Conservation (phyloP, 1,284 basidiomycete genomes). For the Singerocomus inundabilis region DNA sequence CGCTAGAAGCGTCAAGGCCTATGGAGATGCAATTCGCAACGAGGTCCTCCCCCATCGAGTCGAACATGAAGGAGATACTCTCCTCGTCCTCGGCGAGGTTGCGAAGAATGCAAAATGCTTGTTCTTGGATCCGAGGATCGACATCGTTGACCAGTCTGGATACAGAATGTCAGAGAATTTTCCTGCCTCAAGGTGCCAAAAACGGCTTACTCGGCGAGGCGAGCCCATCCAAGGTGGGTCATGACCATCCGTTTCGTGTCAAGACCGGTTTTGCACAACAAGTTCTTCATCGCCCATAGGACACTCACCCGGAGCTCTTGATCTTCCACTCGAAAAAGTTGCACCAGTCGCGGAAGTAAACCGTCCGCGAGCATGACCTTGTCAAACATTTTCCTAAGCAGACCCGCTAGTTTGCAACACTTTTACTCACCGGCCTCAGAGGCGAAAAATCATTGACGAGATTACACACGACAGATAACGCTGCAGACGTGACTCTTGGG, state of each 20-base stretch:
- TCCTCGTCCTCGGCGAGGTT: constrained; percentile 63
- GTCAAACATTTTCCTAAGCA: not conserved
- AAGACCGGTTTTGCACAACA: constrained; percentile 59
- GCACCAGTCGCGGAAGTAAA: constrained; percentile 60
- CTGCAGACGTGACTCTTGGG: constrained; percentile 67
- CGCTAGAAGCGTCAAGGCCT: constrained; percentile 48
- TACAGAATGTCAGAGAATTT: not conserved
- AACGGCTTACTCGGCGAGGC: constrained; percentile 47
- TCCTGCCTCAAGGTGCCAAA: not conserved
- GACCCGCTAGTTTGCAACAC: not conserved
- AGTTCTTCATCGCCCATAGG: constrained; percentile 81
- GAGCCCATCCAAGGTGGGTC: constrained; percentile 60
- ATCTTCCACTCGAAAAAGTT: constrained; percentile 53
- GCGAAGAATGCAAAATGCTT: constrained; percentile 59
- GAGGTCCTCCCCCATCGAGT: constrained; percentile 45
- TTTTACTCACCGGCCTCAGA: constrained; percentile 56
- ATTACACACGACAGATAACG: constrained; percentile 79
- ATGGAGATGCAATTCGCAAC: constrained; percentile 45
- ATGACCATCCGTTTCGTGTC: constrained; percentile 66
- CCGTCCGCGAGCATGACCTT: constrained; percentile 56
- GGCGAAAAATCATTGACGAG: constrained; percentile 87
- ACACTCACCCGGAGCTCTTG: constrained; percentile 62
- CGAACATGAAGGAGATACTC: constrained; percentile 59
- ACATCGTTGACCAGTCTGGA: constrained; percentile 49
- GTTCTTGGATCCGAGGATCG: constrained; percentile 59